These are phyloP conservation scores for Citrus maxima DNA, from an alignment of 345 rosid genomes.

Conservation along the genomic window DNA sequence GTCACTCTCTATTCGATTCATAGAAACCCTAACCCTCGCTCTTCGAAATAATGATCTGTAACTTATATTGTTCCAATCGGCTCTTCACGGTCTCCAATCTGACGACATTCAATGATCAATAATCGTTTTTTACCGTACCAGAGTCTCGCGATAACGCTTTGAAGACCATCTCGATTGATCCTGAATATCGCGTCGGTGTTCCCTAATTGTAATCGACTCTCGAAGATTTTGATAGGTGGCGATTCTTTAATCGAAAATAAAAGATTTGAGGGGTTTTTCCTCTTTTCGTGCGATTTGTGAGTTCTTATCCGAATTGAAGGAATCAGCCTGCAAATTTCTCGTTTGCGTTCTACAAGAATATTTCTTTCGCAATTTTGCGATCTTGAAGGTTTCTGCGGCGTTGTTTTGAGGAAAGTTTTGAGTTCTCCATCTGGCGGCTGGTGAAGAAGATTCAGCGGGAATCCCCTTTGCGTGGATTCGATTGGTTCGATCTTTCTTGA, in stretches of 20 bases:
- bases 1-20: not conserved
- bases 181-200: not conserved
- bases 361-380: not conserved
- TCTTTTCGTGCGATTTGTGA: not conserved
- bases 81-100: not conserved
- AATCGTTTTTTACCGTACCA: not conserved
- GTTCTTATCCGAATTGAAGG: not conserved
- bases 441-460: not conserved
- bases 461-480: not conserved
- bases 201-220: not conserved
- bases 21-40: slow-evolving; percentile 8
- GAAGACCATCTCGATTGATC: slow-evolving; percentile 3
- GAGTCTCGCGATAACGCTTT: not conserved
- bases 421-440: not conserved
- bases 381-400: not conserved
- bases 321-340: slow-evolving; percentile 3
- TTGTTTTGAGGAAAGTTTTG: not conserved
- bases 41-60: not conserved
- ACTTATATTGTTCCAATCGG: not conserved
- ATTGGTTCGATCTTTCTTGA: slow-evolving; percentile 27
- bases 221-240: not conserved
- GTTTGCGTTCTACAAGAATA: not conserved
- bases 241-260: slow-evolving; percentile 2
- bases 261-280: not conserved
- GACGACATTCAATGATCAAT: not conserved